A percentile compares a stretch with the other conserved stretches of the same genome.
Evolutionary conservation across 2,329 filamentous ascomycete species (phyloP).

Genomic region (Fusarium proliferatum): DNA sequence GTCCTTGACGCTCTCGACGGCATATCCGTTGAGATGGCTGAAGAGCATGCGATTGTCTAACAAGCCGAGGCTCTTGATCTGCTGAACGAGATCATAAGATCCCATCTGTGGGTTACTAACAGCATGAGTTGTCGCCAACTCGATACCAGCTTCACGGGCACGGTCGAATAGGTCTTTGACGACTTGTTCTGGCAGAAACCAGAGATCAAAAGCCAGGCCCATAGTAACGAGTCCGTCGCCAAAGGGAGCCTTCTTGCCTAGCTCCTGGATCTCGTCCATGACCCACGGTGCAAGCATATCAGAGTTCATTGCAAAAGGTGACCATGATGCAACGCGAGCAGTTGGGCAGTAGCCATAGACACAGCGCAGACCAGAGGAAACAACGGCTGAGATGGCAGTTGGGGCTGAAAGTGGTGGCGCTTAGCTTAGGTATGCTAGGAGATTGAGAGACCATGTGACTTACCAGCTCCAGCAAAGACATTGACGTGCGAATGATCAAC

Average conservation of each 20-base stretch:
- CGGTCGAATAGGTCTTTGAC: not conserved
- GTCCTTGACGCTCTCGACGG: not conserved
- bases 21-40: conserved; percentile 2
- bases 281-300: conserved; percentile 6
- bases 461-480: not conserved
- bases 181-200: not conserved
- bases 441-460: accelerated
- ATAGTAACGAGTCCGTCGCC: not conserved
- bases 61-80: not conserved
- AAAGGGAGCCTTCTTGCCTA: not conserved
- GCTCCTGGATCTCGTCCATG: not conserved
- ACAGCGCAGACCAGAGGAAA: conserved; percentile 4
- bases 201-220: conserved; percentile 19
- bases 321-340: conserved; percentile 4
- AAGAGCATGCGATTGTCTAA: conserved; percentile 8
- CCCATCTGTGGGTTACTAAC: not conserved
- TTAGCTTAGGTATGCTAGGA: not conserved
- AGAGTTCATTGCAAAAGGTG: not conserved
- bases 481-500: conserved; percentile 22
- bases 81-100: not conserved
- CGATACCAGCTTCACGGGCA: not conserved
- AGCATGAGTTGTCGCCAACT: conserved; percentile 2
- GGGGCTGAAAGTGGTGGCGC: not conserved
- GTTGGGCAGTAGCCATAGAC: conserved; percentile 21
- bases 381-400: conserved; percentile 4